A percentile compares a stretch with the other conserved stretches of the same genome.
Conservation (phyloP, 2,329 filamentous ascomycete species). For the Calonectria fujianensis region DNA sequence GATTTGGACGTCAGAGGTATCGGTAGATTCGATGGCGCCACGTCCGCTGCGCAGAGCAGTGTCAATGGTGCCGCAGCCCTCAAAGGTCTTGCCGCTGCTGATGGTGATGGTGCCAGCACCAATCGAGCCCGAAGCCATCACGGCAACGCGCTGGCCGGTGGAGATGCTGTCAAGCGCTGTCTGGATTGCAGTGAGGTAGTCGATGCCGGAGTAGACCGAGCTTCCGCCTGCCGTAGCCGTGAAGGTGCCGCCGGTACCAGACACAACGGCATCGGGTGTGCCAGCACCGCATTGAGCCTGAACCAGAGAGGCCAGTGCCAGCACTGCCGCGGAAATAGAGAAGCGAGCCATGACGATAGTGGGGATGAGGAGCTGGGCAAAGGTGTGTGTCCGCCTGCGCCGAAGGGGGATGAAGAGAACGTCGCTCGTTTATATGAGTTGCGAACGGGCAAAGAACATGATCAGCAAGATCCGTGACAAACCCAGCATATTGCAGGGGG, state of each 20-base stretch:
- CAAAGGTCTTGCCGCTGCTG: slow-evolving; percentile 72
- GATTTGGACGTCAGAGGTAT: slow-evolving; percentile 70
- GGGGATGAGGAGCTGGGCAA: neutral
- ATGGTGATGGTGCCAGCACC: slow-evolving; percentile 71
- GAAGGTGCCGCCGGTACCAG: slow-evolving; percentile 67
- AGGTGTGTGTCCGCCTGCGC: neutral
- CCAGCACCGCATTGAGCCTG: slow-evolving; percentile 69
- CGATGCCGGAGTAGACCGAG: slow-evolving; percentile 70
- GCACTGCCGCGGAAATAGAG: slow-evolving; percentile 61
- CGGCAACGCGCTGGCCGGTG: slow-evolving; percentile 71
- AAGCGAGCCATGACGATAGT: slow-evolving; percentile 59
- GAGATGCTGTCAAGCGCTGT: slow-evolving; percentile 71
- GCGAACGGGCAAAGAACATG: neutral
- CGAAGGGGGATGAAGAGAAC: too few species aligned
- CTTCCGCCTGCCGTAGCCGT: slow-evolving; percentile 65
- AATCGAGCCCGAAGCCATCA: slow-evolving; percentile 74
- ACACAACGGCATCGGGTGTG: slow-evolving; percentile 67
- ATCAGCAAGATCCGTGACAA: slow-evolving; percentile 15
- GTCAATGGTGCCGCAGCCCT: slow-evolving; percentile 75
- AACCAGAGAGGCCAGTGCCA: slow-evolving; percentile 63
- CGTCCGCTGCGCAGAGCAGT: slow-evolving; percentile 63
- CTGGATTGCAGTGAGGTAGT: slow-evolving; percentile 74
- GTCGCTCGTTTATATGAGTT: neutral
- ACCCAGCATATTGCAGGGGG: slow-evolving; percentile 7
- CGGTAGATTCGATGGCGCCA: slow-evolving; percentile 73